phyloP scores from a whole-genome alignment of 1,139 yeast species.

The Saccharomyces hybrid region DNA sequence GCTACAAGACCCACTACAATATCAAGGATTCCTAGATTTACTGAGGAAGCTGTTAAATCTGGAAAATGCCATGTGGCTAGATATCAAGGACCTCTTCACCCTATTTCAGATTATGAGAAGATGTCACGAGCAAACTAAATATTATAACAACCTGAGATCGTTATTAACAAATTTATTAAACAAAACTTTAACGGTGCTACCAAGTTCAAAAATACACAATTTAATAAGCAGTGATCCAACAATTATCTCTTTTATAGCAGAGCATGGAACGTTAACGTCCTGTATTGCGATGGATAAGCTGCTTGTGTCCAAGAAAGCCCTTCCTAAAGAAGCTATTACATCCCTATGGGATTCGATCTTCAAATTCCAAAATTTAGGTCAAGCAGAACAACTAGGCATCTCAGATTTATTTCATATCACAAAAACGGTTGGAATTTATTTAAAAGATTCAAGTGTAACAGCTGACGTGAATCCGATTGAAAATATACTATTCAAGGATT shows the following conservation, averaged over 20 bases:
- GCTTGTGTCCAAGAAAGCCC: slow-evolving; percentile 11
- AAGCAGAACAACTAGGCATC: slow-evolving; percentile 12
- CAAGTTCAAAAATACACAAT: slow-evolving; percentile 18
- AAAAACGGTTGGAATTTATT: slow-evolving; percentile 28
- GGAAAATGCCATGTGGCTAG: slow-evolving; percentile 16
- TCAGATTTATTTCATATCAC: slow-evolving; percentile 24
- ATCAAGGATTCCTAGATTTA: slow-evolving; percentile 29
- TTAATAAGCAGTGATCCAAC: slow-evolving; percentile 9
- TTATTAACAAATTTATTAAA: slow-evolving; percentile 20
- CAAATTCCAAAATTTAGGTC: slow-evolving; percentile 13
- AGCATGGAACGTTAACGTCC: slow-evolving; percentile 12
- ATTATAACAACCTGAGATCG: slow-evolving; percentile 19
- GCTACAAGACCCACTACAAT: slow-evolving; percentile 28
- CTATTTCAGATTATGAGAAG: slow-evolving; percentile 15
- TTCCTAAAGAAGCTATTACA: slow-evolving; percentile 4
- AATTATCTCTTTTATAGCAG: slow-evolving; percentile 10
- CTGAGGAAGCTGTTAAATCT: slow-evolving; percentile 24
- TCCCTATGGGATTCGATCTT: slow-evolving; percentile 20
- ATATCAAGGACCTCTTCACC: slow-evolving; percentile 8
- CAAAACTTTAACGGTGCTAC: slow-evolving; percentile 24
- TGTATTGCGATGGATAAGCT: slow-evolving; percentile 24
- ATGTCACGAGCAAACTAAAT: slow-evolving; percentile 24
- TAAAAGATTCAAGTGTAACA: slow-evolving; percentile 10
- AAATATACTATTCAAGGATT: slow-evolving; percentile 9
- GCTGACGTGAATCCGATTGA: background rate